Percentiles rank a stretch among this genome's conserved stretches.
Conservation (phyloP, 768 basidiomycete genomes). For the Suillus cothurnatus region DNA sequence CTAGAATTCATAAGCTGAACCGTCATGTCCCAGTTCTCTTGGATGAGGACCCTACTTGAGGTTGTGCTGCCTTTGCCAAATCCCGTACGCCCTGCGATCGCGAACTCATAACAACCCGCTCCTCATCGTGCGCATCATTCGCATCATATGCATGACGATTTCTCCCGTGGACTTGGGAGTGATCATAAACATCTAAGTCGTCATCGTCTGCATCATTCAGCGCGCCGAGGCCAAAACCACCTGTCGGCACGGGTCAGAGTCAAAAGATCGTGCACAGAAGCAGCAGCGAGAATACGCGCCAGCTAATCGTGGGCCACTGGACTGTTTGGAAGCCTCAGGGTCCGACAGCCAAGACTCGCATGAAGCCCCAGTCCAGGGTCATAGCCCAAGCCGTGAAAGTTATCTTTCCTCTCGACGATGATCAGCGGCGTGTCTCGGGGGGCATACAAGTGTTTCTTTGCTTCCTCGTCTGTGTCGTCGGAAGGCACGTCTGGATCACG, state of each 20-base stretch:
- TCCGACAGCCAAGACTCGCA: conserved; percentile 63
- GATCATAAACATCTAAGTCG: conserved; percentile 83
- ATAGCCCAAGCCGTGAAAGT: conserved; percentile 83
- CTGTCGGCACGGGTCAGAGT: conserved; percentile 37
- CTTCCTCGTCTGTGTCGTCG: conserved; percentile 73
- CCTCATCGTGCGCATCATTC: conserved; percentile 65
- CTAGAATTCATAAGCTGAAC: conserved; percentile 26
- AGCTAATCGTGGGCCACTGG: conserved; percentile 56
- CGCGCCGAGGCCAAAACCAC: conserved; percentile 87
- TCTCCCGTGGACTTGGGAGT: conserved; percentile 35
- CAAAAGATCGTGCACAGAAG: background rate
- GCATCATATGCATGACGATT: conserved; percentile 68
- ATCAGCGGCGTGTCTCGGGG: conserved; percentile 76
- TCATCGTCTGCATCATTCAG: conserved; percentile 95
- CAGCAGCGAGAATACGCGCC: conserved; percentile 39
- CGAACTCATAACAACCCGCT: conserved; percentile 46
- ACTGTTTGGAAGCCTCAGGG: conserved; percentile 21
- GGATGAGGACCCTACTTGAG: conserved; percentile 12
- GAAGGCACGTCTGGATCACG: conserved; percentile 41
- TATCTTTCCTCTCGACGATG: conserved; percentile 67
- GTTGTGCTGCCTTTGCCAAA: conserved; percentile 1
- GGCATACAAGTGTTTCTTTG: conserved; percentile 84
- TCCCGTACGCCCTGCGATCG: conserved; percentile 18
- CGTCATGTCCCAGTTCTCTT: background rate
- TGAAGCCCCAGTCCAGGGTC: conserved; percentile 61